These are phyloP conservation scores for Boletus subcaerulescens DNA, from an alignment of 768 basidiomycete genomes.

Conservation along the genomic window DNA sequence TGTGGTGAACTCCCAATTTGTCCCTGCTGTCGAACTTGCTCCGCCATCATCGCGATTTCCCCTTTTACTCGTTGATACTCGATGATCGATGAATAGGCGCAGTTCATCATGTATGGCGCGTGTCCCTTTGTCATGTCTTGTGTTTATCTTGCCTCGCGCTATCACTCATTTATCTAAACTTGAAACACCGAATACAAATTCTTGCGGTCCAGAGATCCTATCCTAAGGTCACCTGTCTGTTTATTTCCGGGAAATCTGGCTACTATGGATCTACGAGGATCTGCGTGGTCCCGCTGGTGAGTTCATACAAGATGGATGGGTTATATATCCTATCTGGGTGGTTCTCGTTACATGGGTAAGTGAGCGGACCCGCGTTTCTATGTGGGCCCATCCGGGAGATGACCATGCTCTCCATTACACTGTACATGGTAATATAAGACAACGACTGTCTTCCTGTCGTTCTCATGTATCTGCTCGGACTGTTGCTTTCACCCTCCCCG, in stretches of 20 bases:
- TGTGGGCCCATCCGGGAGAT: conserved; percentile 4
- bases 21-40: conserved; percentile 59
- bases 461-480: not conserved
- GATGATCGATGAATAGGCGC: conserved; percentile 19
- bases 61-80: conserved; percentile 56
- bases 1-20: conserved; percentile 49
- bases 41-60: conserved; percentile 76
- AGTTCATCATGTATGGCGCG: conserved; percentile 17
- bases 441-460: not conserved
- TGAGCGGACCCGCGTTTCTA: conserved; percentile 3
- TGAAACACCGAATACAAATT: conserved; percentile 18
- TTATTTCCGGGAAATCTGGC: conserved; percentile 3
- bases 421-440: conserved; percentile 4
- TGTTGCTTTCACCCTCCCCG: not conserved
- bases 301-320: conserved; percentile 1
- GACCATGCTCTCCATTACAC: conserved; percentile 11
- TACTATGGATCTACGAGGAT: conserved; percentile 16
- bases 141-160: conserved; percentile 18
- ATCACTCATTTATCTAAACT: conserved; percentile 32
- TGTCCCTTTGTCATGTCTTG: conserved; percentile 10
- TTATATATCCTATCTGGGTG: conserved; percentile 28
- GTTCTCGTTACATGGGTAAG: conserved; percentile 2
- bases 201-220: conserved; percentile 14
- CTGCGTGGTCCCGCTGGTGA: conserved; percentile 10
- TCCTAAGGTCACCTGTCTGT: conserved; percentile 5